These are phyloP conservation scores for Hortaea werneckii DNA, from an alignment of 2,329 filamentous ascomycete genomes.

Conservation along the genomic window DNA sequence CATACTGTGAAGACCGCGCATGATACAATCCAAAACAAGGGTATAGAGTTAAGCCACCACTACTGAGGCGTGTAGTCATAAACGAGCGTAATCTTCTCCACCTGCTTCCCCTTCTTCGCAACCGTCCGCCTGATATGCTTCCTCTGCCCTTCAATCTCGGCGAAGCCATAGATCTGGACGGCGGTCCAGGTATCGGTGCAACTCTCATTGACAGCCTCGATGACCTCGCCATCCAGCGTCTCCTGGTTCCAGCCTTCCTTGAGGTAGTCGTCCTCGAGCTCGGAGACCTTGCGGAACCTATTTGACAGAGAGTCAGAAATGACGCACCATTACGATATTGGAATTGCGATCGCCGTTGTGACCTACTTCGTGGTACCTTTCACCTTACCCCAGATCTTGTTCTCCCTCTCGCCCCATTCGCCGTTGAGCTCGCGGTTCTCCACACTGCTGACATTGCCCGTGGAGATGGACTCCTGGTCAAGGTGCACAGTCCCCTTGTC, in stretches of 20 bases:
- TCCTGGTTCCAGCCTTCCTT: conserved; percentile 51
- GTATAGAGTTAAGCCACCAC: too few species aligned
- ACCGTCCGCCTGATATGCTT: conserved; percentile 29
- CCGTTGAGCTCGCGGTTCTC: conserved; percentile 51
- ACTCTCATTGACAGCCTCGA: conserved; percentile 44
- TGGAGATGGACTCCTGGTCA: conserved; percentile 55
- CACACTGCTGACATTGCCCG: conserved; percentile 58
- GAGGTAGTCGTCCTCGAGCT: conserved; percentile 37
- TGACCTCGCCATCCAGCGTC: conserved; percentile 28
- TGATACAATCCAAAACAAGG: too few species aligned
- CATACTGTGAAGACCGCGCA: too few species aligned
- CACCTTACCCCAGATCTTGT: conserved; percentile 71
- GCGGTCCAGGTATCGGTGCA: conserved; percentile 43
- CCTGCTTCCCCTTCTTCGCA: conserved; percentile 29
- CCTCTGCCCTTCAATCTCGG: conserved; percentile 31
- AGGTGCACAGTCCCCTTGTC: conserved; percentile 28
- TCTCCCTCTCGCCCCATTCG: conserved; percentile 54
- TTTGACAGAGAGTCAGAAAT: background rate
- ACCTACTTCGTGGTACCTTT: conserved; percentile 42
- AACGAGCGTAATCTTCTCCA: conserved; percentile 31
- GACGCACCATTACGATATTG: background rate
- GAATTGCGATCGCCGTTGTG: too few species aligned
- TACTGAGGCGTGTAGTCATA: conserved; percentile 27
- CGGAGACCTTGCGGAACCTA: conserved; percentile 29
- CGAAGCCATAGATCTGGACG: conserved; percentile 43